phyloP scores from a whole-genome alignment of 1,139 yeast genomes.

The Torulaspora pretoriensis region DNA sequence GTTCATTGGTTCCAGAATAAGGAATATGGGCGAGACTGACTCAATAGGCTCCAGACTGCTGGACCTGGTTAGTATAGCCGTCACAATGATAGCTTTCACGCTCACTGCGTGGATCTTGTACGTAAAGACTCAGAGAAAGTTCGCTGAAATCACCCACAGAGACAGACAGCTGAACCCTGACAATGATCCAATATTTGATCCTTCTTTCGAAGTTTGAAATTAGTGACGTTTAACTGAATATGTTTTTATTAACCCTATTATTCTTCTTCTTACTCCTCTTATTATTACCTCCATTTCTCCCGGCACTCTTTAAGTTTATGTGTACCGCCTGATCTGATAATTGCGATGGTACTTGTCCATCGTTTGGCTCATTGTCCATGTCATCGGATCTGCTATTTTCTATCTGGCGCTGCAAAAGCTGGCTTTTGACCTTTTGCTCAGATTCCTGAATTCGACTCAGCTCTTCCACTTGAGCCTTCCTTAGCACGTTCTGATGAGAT shows the following conservation, averaged over 20 bases:
- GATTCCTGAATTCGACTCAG: constrained; percentile 40
- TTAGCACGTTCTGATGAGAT: constrained; percentile 43
- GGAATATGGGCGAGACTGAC: constrained; percentile 60
- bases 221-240: constrained; percentile 6
- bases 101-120: constrained; percentile 70
- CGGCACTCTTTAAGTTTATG: constrained; percentile 6
- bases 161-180: constrained; percentile 10
- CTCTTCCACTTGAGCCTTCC: constrained; percentile 39
- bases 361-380: constrained; percentile 1
- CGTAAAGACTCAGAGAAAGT: constrained; percentile 44
- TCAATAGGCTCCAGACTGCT: constrained; percentile 51
- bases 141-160: constrained; percentile 30
- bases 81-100: constrained; percentile 56
- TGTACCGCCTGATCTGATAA: not conserved
- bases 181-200: constrained; percentile 6
- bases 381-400: constrained; percentile 21
- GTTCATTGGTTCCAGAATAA: constrained; percentile 75
- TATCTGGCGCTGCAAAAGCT: constrained; percentile 51
- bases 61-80: constrained; percentile 57
- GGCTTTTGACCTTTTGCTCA: constrained; percentile 45
- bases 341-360: constrained; percentile 1
- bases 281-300: not conserved
- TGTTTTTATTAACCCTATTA: constrained; percentile 17
- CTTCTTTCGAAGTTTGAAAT: constrained; percentile 9
- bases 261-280: constrained; percentile 6